These are phyloP conservation scores for Cryptococcus wingfieldii DNA, from an alignment of 1,284 basidiomycete genomes.

Conservation along the genomic window DNA sequence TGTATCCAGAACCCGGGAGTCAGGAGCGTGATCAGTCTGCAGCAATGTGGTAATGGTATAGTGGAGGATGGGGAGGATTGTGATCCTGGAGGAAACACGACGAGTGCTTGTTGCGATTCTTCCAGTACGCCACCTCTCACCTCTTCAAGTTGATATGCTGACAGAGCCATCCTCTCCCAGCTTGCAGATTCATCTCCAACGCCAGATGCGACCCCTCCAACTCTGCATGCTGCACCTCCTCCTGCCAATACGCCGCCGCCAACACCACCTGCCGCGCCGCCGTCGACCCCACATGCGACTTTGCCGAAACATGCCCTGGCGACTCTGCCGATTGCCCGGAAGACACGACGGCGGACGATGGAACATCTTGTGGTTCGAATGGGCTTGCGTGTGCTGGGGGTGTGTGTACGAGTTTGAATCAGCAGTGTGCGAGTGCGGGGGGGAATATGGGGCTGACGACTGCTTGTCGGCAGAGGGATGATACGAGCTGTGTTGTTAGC, in stretches of 20 bases:
- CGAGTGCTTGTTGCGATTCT: constrained; percentile 71
- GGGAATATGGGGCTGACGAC: constrained; percentile 61
- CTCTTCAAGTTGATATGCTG: background rate
- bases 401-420: constrained; percentile 69
- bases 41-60: constrained; percentile 51
- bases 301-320: constrained; percentile 74
- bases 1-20: constrained; percentile 60
- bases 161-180: background rate
- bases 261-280: constrained; percentile 65
- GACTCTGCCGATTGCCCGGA: constrained; percentile 66
- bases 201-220: constrained; percentile 77
- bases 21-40: constrained; percentile 37
- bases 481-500: constrained; percentile 69
- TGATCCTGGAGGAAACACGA: constrained; percentile 67
- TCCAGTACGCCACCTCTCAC: constrained; percentile 43
- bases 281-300: constrained; percentile 67
- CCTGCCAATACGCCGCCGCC: constrained; percentile 65
- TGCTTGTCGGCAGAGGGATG: constrained; percentile 63
- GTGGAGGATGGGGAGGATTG: constrained; percentile 70
- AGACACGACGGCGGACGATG: constrained; percentile 65
- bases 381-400: constrained; percentile 75
- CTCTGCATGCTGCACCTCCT: constrained; percentile 68
- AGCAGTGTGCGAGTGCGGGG: constrained; percentile 74
- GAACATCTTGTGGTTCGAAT: constrained; percentile 61
- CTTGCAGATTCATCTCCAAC: constrained; percentile 69